Evolutionary conservation across 1,284 basidiomycete genomes (phyloP), one percentile per base, ranked within the genome.

Genomic region (Cutaneotrichosporon cavernicola): DNA sequence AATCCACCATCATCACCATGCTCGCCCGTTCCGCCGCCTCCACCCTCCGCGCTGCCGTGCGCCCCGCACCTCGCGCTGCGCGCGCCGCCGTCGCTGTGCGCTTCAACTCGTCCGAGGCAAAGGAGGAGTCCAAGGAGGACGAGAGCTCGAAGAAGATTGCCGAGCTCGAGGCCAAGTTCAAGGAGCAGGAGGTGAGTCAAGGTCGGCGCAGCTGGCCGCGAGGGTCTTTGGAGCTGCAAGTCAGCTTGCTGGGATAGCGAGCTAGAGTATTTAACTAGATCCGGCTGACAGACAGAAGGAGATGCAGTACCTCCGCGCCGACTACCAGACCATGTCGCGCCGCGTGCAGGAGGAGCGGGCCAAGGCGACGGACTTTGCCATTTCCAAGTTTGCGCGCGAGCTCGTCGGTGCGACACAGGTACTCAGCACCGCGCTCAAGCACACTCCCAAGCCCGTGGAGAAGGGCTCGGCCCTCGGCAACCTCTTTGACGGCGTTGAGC

Each of bases 401-500:
- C 86, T 99, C 64, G 88, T 97, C 61, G 89, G 90, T 72, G 96
- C 92, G 36, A 88, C 93, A 69, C 97, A 99, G 78, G 91, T 97
- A 63, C 89, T 99, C 64, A 83, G 87, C 50, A 84, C 97, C 63
- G 97, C 96, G 5, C 85, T 99, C 66, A 81, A 80, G 78, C 91
- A 92, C 72, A 88, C 97, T 18, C 92, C 94, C 26, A 73, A 79
- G 73, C 78, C 77, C 69, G 65, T 73, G 64, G 71, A 74, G 46
- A 80, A 63, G 56, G 81, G 86, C 11, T 84, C 85, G 79, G 73
- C 76, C 43, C 86, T 96, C 50, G 82, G 83, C 56, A 88, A 90
- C 63, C 83, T 97, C 5, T 87, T 90, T 77, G 85, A 86, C 58
- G 97, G 97, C 56, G 93, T 99, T 47, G 89, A 91, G 72, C 87